Evolutionary conservation across 108 stramenopile species (phyloP).

Genomic region (Cyclotella choctawhatcheeana): DNA sequence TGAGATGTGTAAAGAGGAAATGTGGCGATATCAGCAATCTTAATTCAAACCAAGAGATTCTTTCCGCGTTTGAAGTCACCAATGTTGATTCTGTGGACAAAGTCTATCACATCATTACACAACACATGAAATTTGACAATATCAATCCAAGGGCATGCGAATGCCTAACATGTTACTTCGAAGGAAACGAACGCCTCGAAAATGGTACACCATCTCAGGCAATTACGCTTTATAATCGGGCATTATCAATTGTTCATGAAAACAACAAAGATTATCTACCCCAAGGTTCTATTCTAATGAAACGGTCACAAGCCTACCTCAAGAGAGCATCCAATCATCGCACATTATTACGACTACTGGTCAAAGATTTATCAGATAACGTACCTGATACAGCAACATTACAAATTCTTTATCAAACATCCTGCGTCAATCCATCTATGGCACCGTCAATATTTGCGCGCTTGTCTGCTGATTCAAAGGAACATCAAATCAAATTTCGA

Average conservation of each 20-base stretch:
- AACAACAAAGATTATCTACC: slow-evolving; percentile 32
- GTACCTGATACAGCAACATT: slow-evolving; percentile 54
- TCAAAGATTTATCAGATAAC: slow-evolving; percentile 53
- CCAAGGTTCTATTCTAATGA: slow-evolving; percentile 64
- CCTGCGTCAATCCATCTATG: slow-evolving; percentile 40
- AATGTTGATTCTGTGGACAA: slow-evolving; percentile 88
- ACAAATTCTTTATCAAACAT: slow-evolving; percentile 56
- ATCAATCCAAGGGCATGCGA: slow-evolving; percentile 65
- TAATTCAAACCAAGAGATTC: neutral
- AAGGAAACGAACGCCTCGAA: slow-evolving; percentile 72
- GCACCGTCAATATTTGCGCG: slow-evolving; percentile 54
- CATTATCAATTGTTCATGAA: slow-evolving; percentile 40
- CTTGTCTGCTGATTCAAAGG: slow-evolving; percentile 46
- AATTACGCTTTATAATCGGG: slow-evolving; percentile 70
- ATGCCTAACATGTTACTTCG: slow-evolving; percentile 77
- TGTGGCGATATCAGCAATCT: neutral
- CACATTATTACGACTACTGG: slow-evolving; percentile 42
- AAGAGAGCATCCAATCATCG: slow-evolving; percentile 65
- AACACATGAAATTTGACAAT: slow-evolving; percentile 66
- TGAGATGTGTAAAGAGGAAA: slow-evolving; percentile 65
- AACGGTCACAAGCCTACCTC: slow-evolving; percentile 71
- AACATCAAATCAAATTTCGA: slow-evolving; percentile 61
- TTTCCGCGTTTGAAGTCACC: slow-evolving; percentile 56
- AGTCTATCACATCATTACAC: slow-evolving; percentile 78
- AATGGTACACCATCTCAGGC: slow-evolving; percentile 61